Conservation (phyloP, 257 asterid species). For the Paulownia fortunei region DNA sequence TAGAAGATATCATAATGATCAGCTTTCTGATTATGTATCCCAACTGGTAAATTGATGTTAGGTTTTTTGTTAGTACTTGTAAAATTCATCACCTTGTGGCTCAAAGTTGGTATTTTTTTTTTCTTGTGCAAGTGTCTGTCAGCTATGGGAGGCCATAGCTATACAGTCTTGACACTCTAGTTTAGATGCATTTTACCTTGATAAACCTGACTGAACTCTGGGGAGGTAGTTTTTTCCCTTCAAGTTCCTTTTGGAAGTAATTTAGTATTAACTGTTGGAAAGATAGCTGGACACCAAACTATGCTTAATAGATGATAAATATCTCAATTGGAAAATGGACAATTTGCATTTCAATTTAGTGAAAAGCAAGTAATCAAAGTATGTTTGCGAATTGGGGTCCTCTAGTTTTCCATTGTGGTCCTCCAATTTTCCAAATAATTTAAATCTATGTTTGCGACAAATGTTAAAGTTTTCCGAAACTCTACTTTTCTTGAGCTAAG, state of each 20-base stretch:
- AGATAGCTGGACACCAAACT: background rate
- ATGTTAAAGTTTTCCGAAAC: background rate
- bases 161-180: background rate
- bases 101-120: background rate
- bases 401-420: background rate
- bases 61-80: background rate
- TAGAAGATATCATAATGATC: background rate
- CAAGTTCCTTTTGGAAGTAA: background rate
- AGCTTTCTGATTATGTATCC: background rate
- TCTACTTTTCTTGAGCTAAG: background rate
- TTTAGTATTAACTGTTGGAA: background rate
- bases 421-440: background rate
- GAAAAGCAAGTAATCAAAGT: background rate
- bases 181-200: background rate
- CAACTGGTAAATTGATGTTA: slow-evolving; percentile 10
- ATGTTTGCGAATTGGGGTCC: too few species aligned
- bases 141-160: background rate
- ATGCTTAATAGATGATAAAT: background rate
- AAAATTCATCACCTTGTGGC: background rate
- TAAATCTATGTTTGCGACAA: background rate
- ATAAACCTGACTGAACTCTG: background rate
- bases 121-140: background rate
- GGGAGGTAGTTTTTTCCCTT: background rate
- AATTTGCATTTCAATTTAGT: background rate
- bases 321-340: background rate